Conservation (phyloP, 2,329 filamentous ascomycete species). For the Calonectria hongkongensis region DNA sequence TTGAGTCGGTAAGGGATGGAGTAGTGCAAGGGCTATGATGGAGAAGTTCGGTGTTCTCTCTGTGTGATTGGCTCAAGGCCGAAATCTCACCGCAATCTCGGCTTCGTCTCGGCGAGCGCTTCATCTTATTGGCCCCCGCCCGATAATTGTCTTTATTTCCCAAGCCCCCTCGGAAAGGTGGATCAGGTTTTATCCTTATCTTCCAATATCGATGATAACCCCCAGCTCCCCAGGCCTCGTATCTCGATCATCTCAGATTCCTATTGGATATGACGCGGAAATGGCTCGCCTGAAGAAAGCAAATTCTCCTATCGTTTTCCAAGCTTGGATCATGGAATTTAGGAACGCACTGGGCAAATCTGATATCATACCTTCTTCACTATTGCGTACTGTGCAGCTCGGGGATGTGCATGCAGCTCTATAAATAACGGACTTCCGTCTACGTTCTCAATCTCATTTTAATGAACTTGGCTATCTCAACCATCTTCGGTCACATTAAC, state of each 20-base stretch:
- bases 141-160: not conserved
- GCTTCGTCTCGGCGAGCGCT: not conserved
- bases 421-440: not conserved
- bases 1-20: too few species aligned
- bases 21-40: not conserved
- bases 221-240: not conserved
- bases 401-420: not conserved
- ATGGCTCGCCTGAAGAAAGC: not conserved
- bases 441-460: not conserved
- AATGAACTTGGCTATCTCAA: too few species aligned
- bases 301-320: not conserved
- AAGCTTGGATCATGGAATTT: not conserved
- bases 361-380: not conserved
- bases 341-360: not conserved
- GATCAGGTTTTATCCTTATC: not conserved
- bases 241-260: not conserved
- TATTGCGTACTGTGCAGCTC: not conserved
- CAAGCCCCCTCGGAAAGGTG: not conserved
- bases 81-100: not conserved
- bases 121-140: not conserved
- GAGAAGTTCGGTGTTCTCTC: not conserved
- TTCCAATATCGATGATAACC: conserved; percentile 10
- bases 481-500: too few species aligned
- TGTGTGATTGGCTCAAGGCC: conserved; percentile 8
- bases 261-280: not conserved